Evolutionary conservation across 441 rosid species (phyloP), one percentile per base, ranked within the genome.

Genomic region (Biscutella laevigata): DNA sequence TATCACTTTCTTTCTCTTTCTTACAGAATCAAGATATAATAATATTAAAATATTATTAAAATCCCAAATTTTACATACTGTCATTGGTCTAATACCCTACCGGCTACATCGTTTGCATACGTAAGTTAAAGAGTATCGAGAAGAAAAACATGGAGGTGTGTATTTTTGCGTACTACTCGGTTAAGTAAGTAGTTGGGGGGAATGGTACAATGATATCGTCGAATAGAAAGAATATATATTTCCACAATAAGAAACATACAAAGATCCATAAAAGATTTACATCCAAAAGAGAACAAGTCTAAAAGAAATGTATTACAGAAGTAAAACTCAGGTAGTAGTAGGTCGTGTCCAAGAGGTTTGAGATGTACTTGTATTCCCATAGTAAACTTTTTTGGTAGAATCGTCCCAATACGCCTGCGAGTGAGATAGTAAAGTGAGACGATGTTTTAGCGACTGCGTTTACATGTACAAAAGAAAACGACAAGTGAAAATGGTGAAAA

Each of bases 371-470:
- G 66, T 53, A 53, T 69, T 69, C 41, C 73, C 73, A 34, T 63
- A 69, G 61, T 63, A 69, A 20, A 54, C 42, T 33, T 63, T 59
- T 12, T 69, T 58, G 22, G 54, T 57, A 16, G 69, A 48, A n/a
- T 69, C 69, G 21, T 69, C 73, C 73, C 73, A 69, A 53, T 69
- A 63, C 9, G 69, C 73, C 73, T 69, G 55, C 51, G 0, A 48
- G 25, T 35, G 20, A 47, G 30, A 47, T 11, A 1, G 9, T 33
- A 41, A 41, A 13, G 27, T 16, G n/a, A n/a, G 36, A 20, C 11
- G 11, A 25, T 2, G 26, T 29, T 51, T 41, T 33, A 39, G 34
- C 9, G 4, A 53, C 21, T 29, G 41, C 4, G 32, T 15, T 41
- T 24, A 7, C 28, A 7, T 34, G 4, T 7, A 43, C 40, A 49